Percentiles rank a stretch among this genome's conserved stretches.
These are phyloP conservation scores for Colletotrichum limetticola DNA, from an alignment of 2,329 filamentous ascomycete species.

Conservation along the genomic window DNA sequence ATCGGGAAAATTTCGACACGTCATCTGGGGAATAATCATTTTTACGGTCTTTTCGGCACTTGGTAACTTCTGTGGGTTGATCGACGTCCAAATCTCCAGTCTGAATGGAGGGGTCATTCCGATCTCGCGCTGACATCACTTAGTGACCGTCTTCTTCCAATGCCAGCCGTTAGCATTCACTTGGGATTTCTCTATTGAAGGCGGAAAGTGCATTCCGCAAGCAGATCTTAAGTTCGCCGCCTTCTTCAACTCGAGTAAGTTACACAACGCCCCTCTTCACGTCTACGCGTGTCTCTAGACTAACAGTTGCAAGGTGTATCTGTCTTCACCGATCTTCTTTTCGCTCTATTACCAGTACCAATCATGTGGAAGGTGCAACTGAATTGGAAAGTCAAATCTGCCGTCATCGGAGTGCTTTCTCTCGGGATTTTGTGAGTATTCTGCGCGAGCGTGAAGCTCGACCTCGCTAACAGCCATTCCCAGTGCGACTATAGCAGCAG, in stretches of 20 bases:
- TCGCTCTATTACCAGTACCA: slow-evolving; percentile 41
- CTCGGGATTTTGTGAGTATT: slow-evolving; percentile 40
- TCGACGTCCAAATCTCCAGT: no score
- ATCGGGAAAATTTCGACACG: slow-evolving; percentile 28
- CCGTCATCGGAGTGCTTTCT: slow-evolving; percentile 40
- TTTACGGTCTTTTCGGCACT: slow-evolving; percentile 41
- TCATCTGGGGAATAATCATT: slow-evolving; percentile 39
- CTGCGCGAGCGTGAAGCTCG: background rate
- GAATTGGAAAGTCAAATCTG: slow-evolving; percentile 41
- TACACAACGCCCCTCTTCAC: no score
- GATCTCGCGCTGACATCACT: background rate
- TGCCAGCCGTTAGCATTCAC: slow-evolving; percentile 39
- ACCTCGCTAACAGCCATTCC: background rate
- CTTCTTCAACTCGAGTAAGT: slow-evolving; percentile 39
- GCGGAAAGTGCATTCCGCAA: slow-evolving; percentile 39
- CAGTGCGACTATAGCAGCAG: slow-evolving; percentile 39
- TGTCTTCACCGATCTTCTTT: slow-evolving; percentile 41
- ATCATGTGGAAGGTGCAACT: slow-evolving; percentile 44
- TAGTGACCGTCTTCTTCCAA: slow-evolving; percentile 42
- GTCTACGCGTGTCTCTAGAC: no score
- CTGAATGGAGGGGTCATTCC: no score
- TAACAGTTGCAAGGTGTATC: slow-evolving; percentile 34
- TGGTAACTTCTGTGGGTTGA: slow-evolving; percentile 37
- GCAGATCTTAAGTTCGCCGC: slow-evolving; percentile 40
- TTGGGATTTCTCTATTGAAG: slow-evolving; percentile 37